phyloP scores from a whole-genome alignment of 2,329 filamentous ascomycete genomes.

The Diplodia intermedia region DNA sequence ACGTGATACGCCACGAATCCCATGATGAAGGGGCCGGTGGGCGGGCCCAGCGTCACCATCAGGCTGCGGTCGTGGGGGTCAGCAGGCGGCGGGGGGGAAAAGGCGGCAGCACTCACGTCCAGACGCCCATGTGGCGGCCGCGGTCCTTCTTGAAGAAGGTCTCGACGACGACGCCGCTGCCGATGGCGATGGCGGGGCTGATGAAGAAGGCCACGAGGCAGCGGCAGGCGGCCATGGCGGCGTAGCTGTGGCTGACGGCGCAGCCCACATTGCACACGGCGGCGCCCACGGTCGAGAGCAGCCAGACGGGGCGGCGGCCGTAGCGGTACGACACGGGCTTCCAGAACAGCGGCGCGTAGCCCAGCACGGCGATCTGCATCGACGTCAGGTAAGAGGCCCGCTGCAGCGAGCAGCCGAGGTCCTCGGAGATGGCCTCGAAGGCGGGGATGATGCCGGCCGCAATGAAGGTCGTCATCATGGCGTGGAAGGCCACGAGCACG shows the following conservation, averaged over 20 bases:
- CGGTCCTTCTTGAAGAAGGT: conserved; percentile 64
- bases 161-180: conserved; percentile 64
- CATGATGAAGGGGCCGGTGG: conserved; percentile 51
- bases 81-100: neutral
- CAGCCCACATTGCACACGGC: conserved; percentile 62
- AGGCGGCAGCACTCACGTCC: conserved; percentile 49
- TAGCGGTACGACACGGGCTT: conserved; percentile 61
- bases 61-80: conserved; percentile 36
- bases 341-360: conserved; percentile 63
- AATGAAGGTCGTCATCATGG: conserved; percentile 64
- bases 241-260: conserved; percentile 58
- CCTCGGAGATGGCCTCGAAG: conserved; percentile 60
- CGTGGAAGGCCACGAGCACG: conserved; percentile 62
- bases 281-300: conserved; percentile 58
- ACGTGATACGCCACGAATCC: conserved; percentile 59
- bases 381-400: conserved; percentile 62
- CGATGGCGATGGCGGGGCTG: conserved; percentile 61
- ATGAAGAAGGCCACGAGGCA: conserved; percentile 65
- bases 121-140: conserved; percentile 64
- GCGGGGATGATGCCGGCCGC: conserved; percentile 63
- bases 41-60: conserved; percentile 59
- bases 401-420: conserved; percentile 58
- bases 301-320: conserved; percentile 62
- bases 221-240: conserved; percentile 59
- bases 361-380: conserved; percentile 62